Evolutionary conservation across 2,329 filamentous ascomycete genomes (phyloP).

Genomic region (Fusarium solani-melongenae): DNA sequence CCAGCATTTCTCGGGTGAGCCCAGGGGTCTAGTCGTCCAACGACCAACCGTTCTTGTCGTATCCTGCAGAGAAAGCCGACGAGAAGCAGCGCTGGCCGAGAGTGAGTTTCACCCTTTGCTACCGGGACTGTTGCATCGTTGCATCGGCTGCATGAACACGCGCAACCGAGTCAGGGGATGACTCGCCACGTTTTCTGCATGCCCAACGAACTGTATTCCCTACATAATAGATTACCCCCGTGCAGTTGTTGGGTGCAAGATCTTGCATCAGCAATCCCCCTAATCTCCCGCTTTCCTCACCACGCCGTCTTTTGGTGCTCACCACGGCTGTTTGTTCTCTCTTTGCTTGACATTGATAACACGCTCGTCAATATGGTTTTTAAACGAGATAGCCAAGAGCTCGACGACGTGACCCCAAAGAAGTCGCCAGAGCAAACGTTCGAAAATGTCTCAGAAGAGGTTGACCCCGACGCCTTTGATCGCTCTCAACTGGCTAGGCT

Average conservation of each 20-base stretch:
- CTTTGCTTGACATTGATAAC: background rate
- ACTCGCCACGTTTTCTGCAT: background rate
- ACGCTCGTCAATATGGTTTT: background rate
- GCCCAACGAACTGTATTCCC: background rate
- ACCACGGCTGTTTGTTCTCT: background rate
- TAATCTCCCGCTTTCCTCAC: background rate
- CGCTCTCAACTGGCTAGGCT: constrained; percentile 35
- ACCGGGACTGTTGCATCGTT: constrained; percentile 4
- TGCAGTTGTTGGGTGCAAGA: constrained; percentile 1
- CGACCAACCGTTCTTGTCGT: background rate
- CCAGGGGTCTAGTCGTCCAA: background rate
- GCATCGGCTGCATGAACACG: background rate
- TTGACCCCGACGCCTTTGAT: constrained; percentile 36
- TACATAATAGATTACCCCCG: constrained; percentile 7
- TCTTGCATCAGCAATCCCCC: background rate
- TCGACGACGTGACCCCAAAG: constrained; percentile 20
- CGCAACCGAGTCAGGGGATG: background rate
- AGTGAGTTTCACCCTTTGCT: background rate
- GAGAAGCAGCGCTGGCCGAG: background rate
- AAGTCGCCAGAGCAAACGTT: constrained; percentile 20
- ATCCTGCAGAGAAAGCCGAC: background rate
- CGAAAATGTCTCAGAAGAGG: background rate
- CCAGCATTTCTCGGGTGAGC: background rate
- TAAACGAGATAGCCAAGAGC: background rate
- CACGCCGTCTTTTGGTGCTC: background rate